Conservation (phyloP, 805 yeast genomes). For the Suhomyces vadensis region DNA sequence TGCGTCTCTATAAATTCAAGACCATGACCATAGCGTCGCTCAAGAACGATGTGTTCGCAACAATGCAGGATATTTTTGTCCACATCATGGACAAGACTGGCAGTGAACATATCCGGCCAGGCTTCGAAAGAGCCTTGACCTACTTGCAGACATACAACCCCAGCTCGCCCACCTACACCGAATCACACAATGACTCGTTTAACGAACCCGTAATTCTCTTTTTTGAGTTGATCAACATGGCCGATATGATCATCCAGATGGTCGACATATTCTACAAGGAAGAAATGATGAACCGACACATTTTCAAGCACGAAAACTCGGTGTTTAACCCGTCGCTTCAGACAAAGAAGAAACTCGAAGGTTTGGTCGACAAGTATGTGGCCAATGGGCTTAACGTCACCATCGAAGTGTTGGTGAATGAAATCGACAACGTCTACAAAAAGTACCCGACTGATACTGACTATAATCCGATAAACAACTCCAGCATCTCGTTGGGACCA, state of each 20-base stretch:
- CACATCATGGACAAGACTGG: constrained; percentile 64
- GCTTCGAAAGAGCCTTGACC: constrained; percentile 77
- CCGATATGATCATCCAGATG: constrained; percentile 92
- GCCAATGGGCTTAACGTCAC: constrained; percentile 94
- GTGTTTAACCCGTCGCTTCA: constrained; percentile 76
- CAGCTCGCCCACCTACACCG: constrained; percentile 31
- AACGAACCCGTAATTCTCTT: constrained; percentile 87
- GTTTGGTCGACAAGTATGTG: constrained; percentile 78
- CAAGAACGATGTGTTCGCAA: constrained; percentile 34
- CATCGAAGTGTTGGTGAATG: constrained; percentile 82
- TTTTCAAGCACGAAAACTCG: constrained; percentile 71
- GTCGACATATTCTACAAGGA: constrained; percentile 85
- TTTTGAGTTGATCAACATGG: constrained; percentile 87
- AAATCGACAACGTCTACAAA: constrained; percentile 63
- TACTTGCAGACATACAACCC: constrained; percentile 76
- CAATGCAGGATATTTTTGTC: constrained; percentile 65
- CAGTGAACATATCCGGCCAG: constrained; percentile 73
- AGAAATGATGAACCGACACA: constrained; percentile 60
- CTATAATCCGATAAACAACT: constrained; percentile 50
- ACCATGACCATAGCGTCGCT: constrained; percentile 36
- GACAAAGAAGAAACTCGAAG: constrained; percentile 79
- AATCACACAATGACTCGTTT: constrained; percentile 30
- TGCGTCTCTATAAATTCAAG: constrained; percentile 46
- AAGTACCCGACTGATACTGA: constrained; percentile 60
- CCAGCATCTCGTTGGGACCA: constrained; percentile 31